Percentiles rank a stretch among this genome's conserved stretches.
Conservation (phyloP, 2,329 filamentous ascomycete species). For the Fusarium sacchari region DNA sequence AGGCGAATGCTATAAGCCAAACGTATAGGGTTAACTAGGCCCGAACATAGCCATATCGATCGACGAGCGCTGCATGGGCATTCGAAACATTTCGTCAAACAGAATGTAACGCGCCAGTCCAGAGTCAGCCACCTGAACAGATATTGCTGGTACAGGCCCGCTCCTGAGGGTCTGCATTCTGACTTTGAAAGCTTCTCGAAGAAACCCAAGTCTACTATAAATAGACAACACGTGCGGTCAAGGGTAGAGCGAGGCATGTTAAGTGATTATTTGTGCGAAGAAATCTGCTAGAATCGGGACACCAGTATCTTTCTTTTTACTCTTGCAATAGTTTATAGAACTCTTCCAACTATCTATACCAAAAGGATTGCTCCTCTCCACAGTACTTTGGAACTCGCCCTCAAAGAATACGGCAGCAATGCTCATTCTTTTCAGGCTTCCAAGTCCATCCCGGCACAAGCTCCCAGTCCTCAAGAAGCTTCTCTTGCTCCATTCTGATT, state of each 20-base stretch:
- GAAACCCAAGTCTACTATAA: too few species aligned
- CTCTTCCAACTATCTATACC: not conserved
- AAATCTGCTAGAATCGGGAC: fast-evolving
- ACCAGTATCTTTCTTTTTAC: fast-evolving
- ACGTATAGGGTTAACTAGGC: too few species aligned
- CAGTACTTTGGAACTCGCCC: not conserved
- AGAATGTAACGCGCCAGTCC: too few species aligned
- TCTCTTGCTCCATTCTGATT: not conserved
- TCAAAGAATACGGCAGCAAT: not conserved
- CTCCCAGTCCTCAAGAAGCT: not conserved
- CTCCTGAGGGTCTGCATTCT: too few species aligned
- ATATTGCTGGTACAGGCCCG: too few species aligned
- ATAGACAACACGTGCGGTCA: not conserved
- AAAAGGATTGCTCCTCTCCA: fast-evolving
- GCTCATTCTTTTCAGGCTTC: not conserved
- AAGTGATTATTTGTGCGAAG: not conserved
- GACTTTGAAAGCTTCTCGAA: too few species aligned
- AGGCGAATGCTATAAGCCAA: too few species aligned
- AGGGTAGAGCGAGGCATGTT: too few species aligned
- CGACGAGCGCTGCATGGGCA: too few species aligned
- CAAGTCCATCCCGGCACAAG: not conserved
- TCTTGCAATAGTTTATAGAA: not conserved
- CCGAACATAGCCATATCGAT: too few species aligned
- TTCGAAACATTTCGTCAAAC: too few species aligned
- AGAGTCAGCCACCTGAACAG: too few species aligned